These are phyloP conservation scores for Mortierella sp. DNA, from an alignment of 371 early-diverging fungal genomes.

Conservation along the genomic window DNA sequence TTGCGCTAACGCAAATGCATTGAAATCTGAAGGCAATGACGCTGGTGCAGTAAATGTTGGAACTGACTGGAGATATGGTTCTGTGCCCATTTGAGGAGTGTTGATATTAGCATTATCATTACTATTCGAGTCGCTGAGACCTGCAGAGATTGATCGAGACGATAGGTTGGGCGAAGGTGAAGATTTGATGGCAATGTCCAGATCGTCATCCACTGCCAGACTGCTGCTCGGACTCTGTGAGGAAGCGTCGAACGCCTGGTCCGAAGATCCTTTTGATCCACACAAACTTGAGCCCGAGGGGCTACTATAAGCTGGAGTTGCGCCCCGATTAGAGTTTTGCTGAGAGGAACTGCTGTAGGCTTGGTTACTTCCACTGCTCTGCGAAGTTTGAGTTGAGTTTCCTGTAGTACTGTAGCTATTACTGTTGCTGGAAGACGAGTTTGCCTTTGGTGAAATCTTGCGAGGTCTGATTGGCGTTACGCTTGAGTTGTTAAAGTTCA, in stretches of 20 bases:
- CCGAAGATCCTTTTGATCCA: neutral
- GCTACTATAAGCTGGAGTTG: neutral
- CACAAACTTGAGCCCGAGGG: neutral
- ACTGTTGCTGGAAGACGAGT: slow-evolving; percentile 1
- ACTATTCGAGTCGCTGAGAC: neutral
- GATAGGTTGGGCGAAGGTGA: slow-evolving; percentile 46
- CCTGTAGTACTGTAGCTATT: slow-evolving; percentile 2
- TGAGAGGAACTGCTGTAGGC: neutral
- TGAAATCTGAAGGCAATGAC: slow-evolving; percentile 51
- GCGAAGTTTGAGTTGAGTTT: slow-evolving; percentile 5
- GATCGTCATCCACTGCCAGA: slow-evolving; percentile 31
- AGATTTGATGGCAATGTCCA: slow-evolving; percentile 38
- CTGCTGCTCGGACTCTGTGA: slow-evolving; percentile 17
- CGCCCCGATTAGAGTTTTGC: neutral
- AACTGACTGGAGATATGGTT: slow-evolving; percentile 32
- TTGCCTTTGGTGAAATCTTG: slow-evolving; percentile 44
- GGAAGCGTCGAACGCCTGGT: neutral
- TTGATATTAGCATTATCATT: neutral
- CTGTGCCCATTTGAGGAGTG: neutral
- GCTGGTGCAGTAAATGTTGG: slow-evolving; percentile 43
- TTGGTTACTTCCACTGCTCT: neutral
- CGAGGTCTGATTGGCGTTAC: slow-evolving; percentile 35
- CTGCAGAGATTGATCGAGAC: slow-evolving; percentile 17
- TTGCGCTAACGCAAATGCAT: slow-evolving; percentile 45
- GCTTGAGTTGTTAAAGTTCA: slow-evolving; percentile 25